Conservation (phyloP, 2,329 filamentous ascomycete genomes). For the Pezicula radicicola region DNA sequence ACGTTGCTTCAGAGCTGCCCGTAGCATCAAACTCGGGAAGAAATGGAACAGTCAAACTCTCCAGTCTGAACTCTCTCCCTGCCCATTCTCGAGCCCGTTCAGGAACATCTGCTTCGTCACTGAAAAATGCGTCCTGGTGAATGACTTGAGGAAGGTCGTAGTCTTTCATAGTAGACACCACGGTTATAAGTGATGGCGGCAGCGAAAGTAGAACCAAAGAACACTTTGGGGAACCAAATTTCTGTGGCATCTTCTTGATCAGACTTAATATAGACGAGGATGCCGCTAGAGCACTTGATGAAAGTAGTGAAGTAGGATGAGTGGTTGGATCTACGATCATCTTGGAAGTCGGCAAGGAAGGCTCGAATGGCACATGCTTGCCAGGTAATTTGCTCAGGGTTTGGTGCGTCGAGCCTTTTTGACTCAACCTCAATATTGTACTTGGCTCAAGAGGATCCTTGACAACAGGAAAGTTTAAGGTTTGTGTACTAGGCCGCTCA, state of each 20-base stretch:
- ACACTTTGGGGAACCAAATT: slow-evolving; percentile 14
- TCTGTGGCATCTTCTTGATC: slow-evolving; percentile 10
- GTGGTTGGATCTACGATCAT: background rate
- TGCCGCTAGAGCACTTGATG: background rate
- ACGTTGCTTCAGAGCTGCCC: slow-evolving; percentile 52
- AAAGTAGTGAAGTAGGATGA: background rate
- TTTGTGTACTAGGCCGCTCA: slow-evolving; percentile 31
- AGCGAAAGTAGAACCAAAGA: slow-evolving; percentile 31
- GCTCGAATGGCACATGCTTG: slow-evolving; percentile 35
- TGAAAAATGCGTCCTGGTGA: slow-evolving; percentile 85
- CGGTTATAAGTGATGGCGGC: slow-evolving; percentile 41
- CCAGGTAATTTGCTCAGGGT: slow-evolving; percentile 30
- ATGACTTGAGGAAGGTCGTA: slow-evolving; percentile 63
- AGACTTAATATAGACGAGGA: slow-evolving; percentile 3
- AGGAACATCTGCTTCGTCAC: slow-evolving; percentile 79
- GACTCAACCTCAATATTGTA: slow-evolving; percentile 64
- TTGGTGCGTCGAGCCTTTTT: slow-evolving; percentile 55
- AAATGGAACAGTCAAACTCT: slow-evolving; percentile 73
- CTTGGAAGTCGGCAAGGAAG: slow-evolving; percentile 8
- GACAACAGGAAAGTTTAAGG: slow-evolving; percentile 68
- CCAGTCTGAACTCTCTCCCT: slow-evolving; percentile 77
- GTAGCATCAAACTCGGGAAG: slow-evolving; percentile 74
- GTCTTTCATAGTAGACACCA: slow-evolving; percentile 55
- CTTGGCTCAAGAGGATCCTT: slow-evolving; percentile 70
- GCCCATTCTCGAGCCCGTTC: slow-evolving; percentile 77